Conservation (phyloP, 805 yeast genomes). For the Monosporozyma unispora region DNA sequence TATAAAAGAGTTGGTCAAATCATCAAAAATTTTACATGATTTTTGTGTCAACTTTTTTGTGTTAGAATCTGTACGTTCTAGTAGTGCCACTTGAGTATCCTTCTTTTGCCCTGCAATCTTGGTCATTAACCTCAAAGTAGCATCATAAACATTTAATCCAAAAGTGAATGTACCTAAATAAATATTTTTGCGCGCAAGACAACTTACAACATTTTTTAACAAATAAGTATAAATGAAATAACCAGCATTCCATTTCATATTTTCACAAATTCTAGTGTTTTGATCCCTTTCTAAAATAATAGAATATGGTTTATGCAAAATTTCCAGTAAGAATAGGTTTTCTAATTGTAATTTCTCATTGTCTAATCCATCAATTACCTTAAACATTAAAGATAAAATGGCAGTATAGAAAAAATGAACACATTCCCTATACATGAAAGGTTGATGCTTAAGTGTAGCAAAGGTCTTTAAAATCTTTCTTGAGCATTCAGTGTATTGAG, state of each 20-base stretch:
- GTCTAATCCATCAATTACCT: constrained; percentile 6
- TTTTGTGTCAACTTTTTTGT: not conserved
- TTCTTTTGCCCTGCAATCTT: not conserved
- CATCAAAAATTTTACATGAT: not conserved
- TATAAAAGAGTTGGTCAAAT: not conserved
- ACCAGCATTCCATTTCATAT: constrained; percentile 22
- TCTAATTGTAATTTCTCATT: constrained; percentile 4
- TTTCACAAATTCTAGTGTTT: constrained; percentile 11
- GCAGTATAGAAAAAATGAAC: constrained; percentile 11
- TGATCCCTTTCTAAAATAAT: constrained; percentile 5
- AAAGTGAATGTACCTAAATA: constrained; percentile 1
- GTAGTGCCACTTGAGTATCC: not conserved
- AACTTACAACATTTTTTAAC: constrained; percentile 9
- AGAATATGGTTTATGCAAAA: constrained; percentile 5
- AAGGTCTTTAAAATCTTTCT: constrained; percentile 16
- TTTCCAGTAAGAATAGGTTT: constrained; percentile 4
- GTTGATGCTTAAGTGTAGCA: constrained; percentile 13
- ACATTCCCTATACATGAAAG: constrained; percentile 12
- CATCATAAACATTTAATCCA: not conserved
- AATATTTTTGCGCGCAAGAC: constrained; percentile 7
- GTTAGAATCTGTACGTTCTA: not conserved
- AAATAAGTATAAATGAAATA: constrained; percentile 17
- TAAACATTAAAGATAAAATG: constrained; percentile 8
- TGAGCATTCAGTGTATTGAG: constrained; percentile 4
- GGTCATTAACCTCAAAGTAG: not conserved